Percentiles rank a stretch among this genome's conserved stretches.
Conservation (phyloP, 1,284 basidiomycete genomes). For the Bjerkandera adusta region DNA sequence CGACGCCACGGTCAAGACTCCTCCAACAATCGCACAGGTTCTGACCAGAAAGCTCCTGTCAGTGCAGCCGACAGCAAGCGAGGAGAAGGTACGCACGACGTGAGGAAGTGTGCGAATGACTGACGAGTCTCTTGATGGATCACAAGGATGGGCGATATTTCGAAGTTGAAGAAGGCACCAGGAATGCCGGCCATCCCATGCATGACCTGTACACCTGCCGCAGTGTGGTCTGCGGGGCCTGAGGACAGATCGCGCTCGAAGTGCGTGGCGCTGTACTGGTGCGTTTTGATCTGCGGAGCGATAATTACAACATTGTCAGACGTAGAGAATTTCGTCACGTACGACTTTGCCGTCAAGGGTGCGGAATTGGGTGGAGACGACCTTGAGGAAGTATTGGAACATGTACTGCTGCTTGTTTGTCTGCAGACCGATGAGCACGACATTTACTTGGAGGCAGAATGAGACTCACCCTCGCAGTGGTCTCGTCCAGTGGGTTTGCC, state of each 20-base stretch:
- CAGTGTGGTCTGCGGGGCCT: slow-evolving; percentile 58
- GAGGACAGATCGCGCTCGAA: slow-evolving; percentile 89
- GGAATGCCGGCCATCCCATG: slow-evolving; percentile 83
- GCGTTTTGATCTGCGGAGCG: slow-evolving; percentile 62
- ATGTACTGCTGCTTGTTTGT: slow-evolving; percentile 76
- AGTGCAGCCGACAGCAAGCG: no score
- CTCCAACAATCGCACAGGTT: slow-evolving; percentile 96
- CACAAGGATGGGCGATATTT: slow-evolving; percentile 96
- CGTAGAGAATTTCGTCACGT: slow-evolving; percentile 32
- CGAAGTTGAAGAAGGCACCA: slow-evolving; percentile 94
- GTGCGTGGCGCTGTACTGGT: slow-evolving; percentile 93
- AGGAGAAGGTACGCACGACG: slow-evolving; percentile 73
- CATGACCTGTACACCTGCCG: slow-evolving; percentile 73
- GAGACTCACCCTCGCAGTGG: slow-evolving; percentile 54
- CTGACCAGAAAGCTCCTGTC: slow-evolving; percentile 38
- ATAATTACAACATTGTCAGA: not conserved
- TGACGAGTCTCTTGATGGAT: slow-evolving; percentile 90
- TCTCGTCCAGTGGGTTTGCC: slow-evolving; percentile 80
- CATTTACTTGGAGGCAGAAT: not conserved
- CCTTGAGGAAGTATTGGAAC: slow-evolving; percentile 98
- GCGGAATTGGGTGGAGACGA: slow-evolving; percentile 90
- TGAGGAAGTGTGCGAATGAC: slow-evolving; percentile 96
- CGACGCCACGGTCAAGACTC: slow-evolving; percentile 92
- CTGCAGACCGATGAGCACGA: slow-evolving; percentile 32
- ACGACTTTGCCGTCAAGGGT: slow-evolving; percentile 76